Percentiles rank a stretch among this genome's conserved stretches.
Evolutionary conservation across 129 eudicot genomes (phyloP).

Genomic region (Ambrosia trifida): DNA sequence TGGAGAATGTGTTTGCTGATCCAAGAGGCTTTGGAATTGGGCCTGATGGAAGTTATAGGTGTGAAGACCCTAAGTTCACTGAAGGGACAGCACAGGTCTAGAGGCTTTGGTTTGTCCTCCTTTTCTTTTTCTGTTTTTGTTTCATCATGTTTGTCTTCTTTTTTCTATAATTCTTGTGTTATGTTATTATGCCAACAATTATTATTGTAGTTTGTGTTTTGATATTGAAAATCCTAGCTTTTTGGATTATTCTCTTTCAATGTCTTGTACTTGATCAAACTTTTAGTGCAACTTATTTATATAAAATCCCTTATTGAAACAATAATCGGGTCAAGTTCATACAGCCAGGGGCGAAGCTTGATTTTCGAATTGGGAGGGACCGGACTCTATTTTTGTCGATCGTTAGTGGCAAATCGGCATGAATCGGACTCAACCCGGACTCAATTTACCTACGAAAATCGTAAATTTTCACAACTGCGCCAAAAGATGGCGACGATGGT

Average conservation of each 20-base stretch:
- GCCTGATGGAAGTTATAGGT: constrained; percentile 34
- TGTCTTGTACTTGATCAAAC: not conserved
- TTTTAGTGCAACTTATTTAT: not conserved
- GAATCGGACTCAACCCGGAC: too few species aligned
- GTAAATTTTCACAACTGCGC: too few species aligned
- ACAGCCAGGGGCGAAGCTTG: too few species aligned
- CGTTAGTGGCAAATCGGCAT: too few species aligned
- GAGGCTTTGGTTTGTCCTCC: not conserved
- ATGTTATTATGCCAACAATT: not conserved
- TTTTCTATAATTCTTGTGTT: constrained; percentile 1
- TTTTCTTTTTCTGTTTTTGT: not conserved
- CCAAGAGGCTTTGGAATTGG: constrained; percentile 35
- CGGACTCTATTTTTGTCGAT: too few species aligned
- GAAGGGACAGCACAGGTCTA: constrained; percentile 36
- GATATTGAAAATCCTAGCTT: not conserved
- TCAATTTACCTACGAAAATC: too few species aligned
- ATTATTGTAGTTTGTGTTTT: constrained; percentile 21
- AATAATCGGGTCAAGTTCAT: not conserved
- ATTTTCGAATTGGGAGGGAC: too few species aligned
- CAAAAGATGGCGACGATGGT: too few species aligned
- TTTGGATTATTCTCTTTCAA: not conserved
- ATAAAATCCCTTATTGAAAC: not conserved
- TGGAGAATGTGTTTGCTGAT: constrained; percentile 35
- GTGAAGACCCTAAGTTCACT: constrained; percentile 31
- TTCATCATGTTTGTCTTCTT: not conserved